These are phyloP conservation scores for Flaveria sonorensis DNA, from an alignment of 129 eudicot genomes.

Conservation along the genomic window DNA sequence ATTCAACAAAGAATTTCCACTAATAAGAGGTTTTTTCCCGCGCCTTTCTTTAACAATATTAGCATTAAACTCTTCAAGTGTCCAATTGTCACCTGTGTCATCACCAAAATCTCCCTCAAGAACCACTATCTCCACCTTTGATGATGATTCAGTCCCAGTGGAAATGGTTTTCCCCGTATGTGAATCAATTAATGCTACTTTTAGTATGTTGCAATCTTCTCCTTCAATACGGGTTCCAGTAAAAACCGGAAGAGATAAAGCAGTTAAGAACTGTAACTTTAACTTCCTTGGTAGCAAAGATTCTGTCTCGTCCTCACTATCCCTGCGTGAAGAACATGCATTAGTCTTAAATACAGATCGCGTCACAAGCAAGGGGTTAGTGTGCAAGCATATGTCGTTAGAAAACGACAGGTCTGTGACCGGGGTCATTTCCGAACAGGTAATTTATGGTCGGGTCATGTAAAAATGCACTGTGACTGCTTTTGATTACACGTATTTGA, in stretches of 20 bases:
- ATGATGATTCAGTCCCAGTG: slow-evolving; percentile 57
- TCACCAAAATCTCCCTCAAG: slow-evolving; percentile 95
- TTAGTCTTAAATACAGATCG: not conserved
- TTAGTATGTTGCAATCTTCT: slow-evolving; percentile 58
- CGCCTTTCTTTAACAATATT: slow-evolving; percentile 75
- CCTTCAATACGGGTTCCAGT: slow-evolving; percentile 97
- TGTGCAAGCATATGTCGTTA: not conserved
- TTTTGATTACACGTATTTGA: not conserved
- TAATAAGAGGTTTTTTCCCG: slow-evolving; percentile 86
- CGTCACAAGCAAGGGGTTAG: not conserved
- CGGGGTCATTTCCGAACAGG: no score
- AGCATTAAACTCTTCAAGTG: slow-evolving; percentile 65
- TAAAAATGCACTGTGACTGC: not conserved
- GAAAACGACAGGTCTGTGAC: no score
- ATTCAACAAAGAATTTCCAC: slow-evolving; percentile 55
- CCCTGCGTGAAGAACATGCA: slow-evolving; percentile 35
- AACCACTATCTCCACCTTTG: slow-evolving; percentile 84
- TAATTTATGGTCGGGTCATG: not conserved
- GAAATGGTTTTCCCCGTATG: slow-evolving; percentile 58
- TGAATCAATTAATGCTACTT: slow-evolving; percentile 68
- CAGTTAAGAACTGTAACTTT: slow-evolving; percentile 54
- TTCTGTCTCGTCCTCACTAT: slow-evolving; percentile 49
- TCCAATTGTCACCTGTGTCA: slow-evolving; percentile 60
- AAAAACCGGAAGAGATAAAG: slow-evolving; percentile 83
- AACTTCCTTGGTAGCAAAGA: slow-evolving; percentile 59